Base-by-base conservation (phyloP, 352 stramenopile species). In the Globisporangium iwayamae region DNA sequence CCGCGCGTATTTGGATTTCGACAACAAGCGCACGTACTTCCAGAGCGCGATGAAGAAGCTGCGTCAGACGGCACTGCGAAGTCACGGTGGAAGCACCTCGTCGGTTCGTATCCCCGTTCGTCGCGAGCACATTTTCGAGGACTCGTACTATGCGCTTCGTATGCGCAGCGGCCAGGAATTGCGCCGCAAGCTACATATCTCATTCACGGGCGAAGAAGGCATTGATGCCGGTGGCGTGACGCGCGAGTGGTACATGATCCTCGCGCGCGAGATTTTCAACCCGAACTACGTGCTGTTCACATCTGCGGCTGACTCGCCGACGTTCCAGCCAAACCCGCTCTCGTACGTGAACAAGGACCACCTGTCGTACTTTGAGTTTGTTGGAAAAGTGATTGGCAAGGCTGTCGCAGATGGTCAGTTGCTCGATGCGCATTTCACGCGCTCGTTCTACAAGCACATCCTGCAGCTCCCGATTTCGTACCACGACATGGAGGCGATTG, bases 211-310 rank as follows among this genome's bases (percentile, higher is more conserved):
- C 43, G 97, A 99, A 82, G 94, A 99, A 74, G 98, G 97, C 28
- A 98, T 99, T 74, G 98, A 99, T 74, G 98, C 98, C 0, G 98
- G 98, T 63, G 98, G 98, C 25, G 83, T 99, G 13, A 99, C 97
- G 36, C 83, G 97, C 51, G 98, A 99, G 83, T 99, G 98, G 81
- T 98, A 99, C 76, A 96, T 96, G 67, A 99, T 99, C 74, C 75
- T 99, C 34, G 96, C 97, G 3, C 98, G 98, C 67, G 97, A 99
- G 75, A 99, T 99, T 69, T 99, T 99, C 81, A 99, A 99, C 76
- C 96, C 97, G 53, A 99, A 99, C 74, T 99, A 99, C 78, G 97
- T 97, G 60, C 76, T 99, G 1, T 99, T 99, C 80, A 99, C 96
- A 47, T 98, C 96, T 20, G 98, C 97, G 4, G 96, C 97, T 25